Base-by-base conservation (phyloP, 2,329 filamentous ascomycete species). In the Boeremia exigua region DNA sequence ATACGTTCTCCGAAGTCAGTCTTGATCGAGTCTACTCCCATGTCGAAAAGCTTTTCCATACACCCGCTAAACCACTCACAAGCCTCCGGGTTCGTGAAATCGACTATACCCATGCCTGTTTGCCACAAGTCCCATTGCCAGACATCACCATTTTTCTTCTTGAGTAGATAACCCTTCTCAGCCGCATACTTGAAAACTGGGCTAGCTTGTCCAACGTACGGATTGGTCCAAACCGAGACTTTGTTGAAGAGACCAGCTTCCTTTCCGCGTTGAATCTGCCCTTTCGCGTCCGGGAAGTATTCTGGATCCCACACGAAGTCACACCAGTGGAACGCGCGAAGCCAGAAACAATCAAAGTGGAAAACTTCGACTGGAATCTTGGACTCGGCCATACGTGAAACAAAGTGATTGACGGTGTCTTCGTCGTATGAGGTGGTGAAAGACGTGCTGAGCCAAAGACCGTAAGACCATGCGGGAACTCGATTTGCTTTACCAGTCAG, bases 41-140 rank as follows among this genome's bases (percentile, higher is more conserved):
- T 80, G 58, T 89, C 85, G 62, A 90, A 88, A 2, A 91, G 80
- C 2, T 79, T 79, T 48, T 84, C 81, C 36, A 91, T 79, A 60
- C 88, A 87, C 4, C 72, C 73, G 15, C 79, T 78, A 66, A 86
- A 91, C 89, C 89, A 91, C 25, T 79, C 74, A 52, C 82, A 82
- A 1, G 89, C 88, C 0, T 80, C 84, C 0, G 88, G 88, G 73
- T 91, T 91, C 6, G 89, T 91, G 68, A 91, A 88, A 67, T 91
- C 88, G 12, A 91, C 80, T 1, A 91, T 77, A 3, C 84, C 88
- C 88, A 91, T 91, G 32, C 89, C 89, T 1, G 88, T 87, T 70
- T 91, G 88, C 89, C 89, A 91, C 37, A 89, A 75, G 65, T 91
- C 88, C 86, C 88, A 90, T 73, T 91, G 88, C 85, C 86, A 91